These are phyloP conservation scores for Trichosporon sp. DNA, from an alignment of 1,284 basidiomycete species.

Conservation along the genomic window DNA sequence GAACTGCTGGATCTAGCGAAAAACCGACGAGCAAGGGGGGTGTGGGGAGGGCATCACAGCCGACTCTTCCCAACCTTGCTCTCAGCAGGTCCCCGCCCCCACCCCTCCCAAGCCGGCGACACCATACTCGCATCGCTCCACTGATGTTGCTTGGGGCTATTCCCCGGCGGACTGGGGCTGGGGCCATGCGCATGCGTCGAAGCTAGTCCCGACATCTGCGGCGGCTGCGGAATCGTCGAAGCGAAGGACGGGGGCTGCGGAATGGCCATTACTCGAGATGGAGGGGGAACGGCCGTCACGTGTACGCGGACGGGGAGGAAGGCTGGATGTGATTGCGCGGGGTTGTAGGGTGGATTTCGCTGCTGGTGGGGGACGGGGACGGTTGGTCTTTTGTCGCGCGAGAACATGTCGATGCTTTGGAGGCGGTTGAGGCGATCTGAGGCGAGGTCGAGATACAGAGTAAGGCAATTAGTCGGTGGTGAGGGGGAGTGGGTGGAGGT, in stretches of 20 bases:
- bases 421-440: no score
- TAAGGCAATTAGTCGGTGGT: no score
- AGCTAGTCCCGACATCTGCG: no score
- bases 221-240: background rate
- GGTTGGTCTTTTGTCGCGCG: slow-evolving; percentile 17
- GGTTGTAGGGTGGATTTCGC: slow-evolving; percentile 11
- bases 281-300: slow-evolving; percentile 1
- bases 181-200: no score
- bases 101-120: slow-evolving; percentile 21
- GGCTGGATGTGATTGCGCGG: slow-evolving; percentile 11
- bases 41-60: background rate
- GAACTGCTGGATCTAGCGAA: background rate
- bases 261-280: background rate
- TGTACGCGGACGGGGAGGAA: slow-evolving; percentile 18
- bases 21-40: background rate
- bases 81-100: slow-evolving; percentile 13
- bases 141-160: background rate
- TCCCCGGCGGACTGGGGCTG: no score
- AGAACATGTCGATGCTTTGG: slow-evolving; percentile 14
- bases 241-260: background rate
- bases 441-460: no score
- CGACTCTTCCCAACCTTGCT: slow-evolving; percentile 7
- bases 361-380: background rate
- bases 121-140: slow-evolving; percentile 16
- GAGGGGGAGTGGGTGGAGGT: slow-evolving; percentile 1